These are phyloP conservation scores for Candida tunisiensis DNA, from an alignment of 1,139 yeast species.

Conservation along the genomic window DNA sequence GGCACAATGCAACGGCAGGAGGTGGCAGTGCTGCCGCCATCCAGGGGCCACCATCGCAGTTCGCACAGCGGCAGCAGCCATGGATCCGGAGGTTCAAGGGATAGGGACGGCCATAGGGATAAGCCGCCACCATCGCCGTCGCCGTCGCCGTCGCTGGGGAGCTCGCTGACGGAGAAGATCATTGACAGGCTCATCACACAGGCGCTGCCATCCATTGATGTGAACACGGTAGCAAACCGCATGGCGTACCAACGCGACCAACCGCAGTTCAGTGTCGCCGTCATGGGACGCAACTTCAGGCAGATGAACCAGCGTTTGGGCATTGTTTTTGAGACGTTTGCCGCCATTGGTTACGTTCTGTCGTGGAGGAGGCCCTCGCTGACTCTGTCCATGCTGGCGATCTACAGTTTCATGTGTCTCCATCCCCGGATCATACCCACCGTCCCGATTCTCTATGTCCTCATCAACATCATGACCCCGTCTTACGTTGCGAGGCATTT, in stretches of 20 bases:
- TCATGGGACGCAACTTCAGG: slow-evolving; percentile 55
- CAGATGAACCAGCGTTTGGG: slow-evolving; percentile 43
- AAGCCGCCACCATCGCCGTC: too few species aligned
- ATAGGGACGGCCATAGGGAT: too few species aligned
- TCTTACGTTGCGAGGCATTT: slow-evolving; percentile 39
- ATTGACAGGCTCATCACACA: slow-evolving; percentile 2
- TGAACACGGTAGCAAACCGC: slow-evolving; percentile 24
- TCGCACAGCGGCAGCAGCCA: too few species aligned
- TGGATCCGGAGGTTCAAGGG: too few species aligned
- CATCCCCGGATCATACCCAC: slow-evolving; percentile 41
- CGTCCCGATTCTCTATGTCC: slow-evolving; percentile 36
- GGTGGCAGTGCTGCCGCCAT: too few species aligned
- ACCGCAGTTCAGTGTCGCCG: slow-evolving; percentile 52
- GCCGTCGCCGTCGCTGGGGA: too few species aligned
- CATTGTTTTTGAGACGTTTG: slow-evolving; percentile 28
- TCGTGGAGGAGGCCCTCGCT: slow-evolving; percentile 51
- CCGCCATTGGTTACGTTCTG: slow-evolving; percentile 34
- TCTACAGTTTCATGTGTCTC: slow-evolving; percentile 41
- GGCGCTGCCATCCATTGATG: neutral
- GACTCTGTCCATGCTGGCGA: slow-evolving; percentile 40
- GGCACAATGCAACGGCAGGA: too few species aligned
- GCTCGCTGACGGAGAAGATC: neutral
- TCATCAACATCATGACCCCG: slow-evolving; percentile 49
- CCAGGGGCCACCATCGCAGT: too few species aligned
- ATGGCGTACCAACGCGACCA: slow-evolving; percentile 41